Evolutionary conservation across 306 rosid genomes (phyloP).

Genomic region (Phaseolus lunatus): DNA sequence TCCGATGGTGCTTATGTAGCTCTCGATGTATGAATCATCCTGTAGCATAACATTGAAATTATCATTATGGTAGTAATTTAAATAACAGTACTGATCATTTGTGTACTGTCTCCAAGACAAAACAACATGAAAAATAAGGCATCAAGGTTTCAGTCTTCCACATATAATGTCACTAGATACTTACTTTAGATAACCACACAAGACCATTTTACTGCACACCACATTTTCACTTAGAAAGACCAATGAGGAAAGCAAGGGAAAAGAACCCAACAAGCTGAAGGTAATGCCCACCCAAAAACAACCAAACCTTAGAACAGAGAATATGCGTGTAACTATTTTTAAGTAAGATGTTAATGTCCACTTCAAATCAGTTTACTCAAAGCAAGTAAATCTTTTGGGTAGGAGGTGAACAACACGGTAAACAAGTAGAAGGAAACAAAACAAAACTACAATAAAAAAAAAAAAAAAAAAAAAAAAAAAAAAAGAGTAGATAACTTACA

Average conservation of each 20-base stretch:
- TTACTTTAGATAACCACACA: conserved; percentile 14
- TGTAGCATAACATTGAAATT: conserved; percentile 42
- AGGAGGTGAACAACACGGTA: background rate
- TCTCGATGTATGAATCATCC: conserved; percentile 98
- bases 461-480: conserved; percentile 1
- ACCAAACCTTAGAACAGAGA: background rate
- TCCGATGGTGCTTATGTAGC: conserved; percentile 99
- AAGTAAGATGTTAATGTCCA: background rate
- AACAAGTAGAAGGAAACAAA: background rate
- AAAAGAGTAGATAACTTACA: conserved; percentile 61
- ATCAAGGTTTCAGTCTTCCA: background rate
- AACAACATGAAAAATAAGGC: conserved; percentile 28
- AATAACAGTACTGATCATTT: conserved; percentile 33
- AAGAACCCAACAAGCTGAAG: background rate
- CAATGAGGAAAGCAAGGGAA: conserved; percentile 1
- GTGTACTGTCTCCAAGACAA: conserved; percentile 32
- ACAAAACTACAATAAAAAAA: background rate
- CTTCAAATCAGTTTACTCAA: background rate
- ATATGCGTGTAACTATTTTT: background rate
- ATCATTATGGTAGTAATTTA: conserved; percentile 19
- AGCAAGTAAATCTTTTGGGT: background rate
- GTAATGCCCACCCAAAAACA: background rate
- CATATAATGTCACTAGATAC: conserved; percentile 4
- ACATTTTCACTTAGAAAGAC: conserved; percentile 11
- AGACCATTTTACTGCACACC: conserved; percentile 6